These are phyloP conservation scores for Pythium rhizo-oryzae DNA, from an alignment of 352 stramenopile species.

Conservation along the genomic window DNA sequence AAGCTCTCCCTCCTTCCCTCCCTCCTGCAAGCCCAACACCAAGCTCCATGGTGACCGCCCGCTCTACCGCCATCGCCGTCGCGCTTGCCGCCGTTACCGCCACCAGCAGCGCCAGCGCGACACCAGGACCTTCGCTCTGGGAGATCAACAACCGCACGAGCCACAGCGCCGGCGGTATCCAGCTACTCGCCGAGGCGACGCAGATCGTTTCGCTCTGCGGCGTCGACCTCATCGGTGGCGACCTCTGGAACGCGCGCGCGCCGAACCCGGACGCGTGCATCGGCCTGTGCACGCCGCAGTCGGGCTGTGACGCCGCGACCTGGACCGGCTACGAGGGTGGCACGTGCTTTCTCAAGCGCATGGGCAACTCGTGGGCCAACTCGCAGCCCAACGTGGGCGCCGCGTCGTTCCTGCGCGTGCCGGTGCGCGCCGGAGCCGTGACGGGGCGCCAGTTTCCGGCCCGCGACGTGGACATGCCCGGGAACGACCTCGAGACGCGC, in stretches of 20 bases:
- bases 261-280: not conserved
- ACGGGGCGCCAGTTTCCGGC: constrained; percentile 45
- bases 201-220: not conserved
- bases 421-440: not conserved
- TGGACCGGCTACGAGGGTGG: constrained; percentile 18
- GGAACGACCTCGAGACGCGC: not conserved
- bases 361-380: not conserved
- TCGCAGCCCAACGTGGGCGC: constrained; percentile 2
- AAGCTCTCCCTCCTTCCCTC: no score
- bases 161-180: not conserved
- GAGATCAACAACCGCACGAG: not conserved
- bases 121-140: not conserved
- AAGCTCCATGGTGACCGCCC: not conserved
- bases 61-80: not conserved
- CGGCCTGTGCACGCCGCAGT: not conserved
- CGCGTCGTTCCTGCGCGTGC: constrained; percentile 10
- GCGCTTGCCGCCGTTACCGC: not conserved
- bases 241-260: not conserved
- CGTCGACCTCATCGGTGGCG: constrained; percentile 5
- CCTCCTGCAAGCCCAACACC: no score
- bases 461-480: constrained; percentile 21
- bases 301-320: constrained; percentile 3
- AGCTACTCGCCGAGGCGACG: not conserved
- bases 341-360: constrained; percentile 14
- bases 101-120: not conserved